Evolutionary conservation across 192 early-diverging fungal species (phyloP), one percentile per base, ranked within the genome.

Genomic region (Coemansia sp.): DNA sequence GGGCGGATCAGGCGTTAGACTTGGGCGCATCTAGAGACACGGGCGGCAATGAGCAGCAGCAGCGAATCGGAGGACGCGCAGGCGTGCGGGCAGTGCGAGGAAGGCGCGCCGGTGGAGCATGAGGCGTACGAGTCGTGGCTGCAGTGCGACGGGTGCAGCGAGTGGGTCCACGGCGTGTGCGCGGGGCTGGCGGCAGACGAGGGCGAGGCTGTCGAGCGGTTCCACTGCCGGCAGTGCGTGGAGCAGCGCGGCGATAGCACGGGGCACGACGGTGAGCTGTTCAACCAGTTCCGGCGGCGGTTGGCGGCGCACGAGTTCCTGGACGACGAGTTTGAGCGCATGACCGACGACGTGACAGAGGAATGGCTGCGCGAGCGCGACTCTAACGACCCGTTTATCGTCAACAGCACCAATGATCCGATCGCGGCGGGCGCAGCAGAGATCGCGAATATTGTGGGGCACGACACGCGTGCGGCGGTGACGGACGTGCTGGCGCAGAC

Each of bases 401-500:
- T 96, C 12, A 73, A 82, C 16, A 29, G 38, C 5, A n/a, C n/a
- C n/a, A n/a, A n/a, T n/a, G n/a, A n/a, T n/a, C n/a, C n/a, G n/a
- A n/a, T n/a, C n/a, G 63, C 85, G 8, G 77, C 81, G 14, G 86
- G 85, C 2, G 86, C 90, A 7, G 46, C 75, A 8, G 73, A 82
- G 26, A 77, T 84, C 38, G 80, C 80, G 0, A 56, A 57, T 16
- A 38, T 60, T 7, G 76, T 84, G 20, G 83, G 86, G 7, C 52
- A 67, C 11, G 79, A 86, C 28, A 79, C 57, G n/a, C 78, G 72
- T n/a, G 82, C 93, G 2, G 90, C 91, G 31, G 89, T 89, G 7
- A 88, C 93, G 78, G 87, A 96, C 60, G 93, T 96, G 9, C 64
- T 89, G n/a, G 88, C 93, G 0, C 93, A 96, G 60, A 77, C 82